phyloP scores from a whole-genome alignment of 805 yeast genomes.

The Zygoascus bituminiphila region DNA sequence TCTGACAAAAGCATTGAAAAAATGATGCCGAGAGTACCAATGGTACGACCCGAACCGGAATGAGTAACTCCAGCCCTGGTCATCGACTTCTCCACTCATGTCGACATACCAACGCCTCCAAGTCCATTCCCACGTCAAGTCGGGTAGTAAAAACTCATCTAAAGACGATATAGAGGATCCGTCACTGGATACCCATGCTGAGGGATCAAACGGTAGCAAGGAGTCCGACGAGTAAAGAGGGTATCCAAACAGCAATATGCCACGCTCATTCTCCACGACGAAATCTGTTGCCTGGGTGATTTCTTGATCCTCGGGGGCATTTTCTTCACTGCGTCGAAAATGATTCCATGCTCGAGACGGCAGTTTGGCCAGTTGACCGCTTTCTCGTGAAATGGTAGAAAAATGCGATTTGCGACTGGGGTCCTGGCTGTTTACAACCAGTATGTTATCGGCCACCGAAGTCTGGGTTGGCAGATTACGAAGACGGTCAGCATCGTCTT shows the following conservation, averaged over 20 bases:
- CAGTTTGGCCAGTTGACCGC: background rate
- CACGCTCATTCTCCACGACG: conserved; percentile 36
- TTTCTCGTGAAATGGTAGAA: background rate
- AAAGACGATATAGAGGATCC: conserved; percentile 26
- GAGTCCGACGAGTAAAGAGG: conserved; percentile 30
- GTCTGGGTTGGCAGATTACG: no score
- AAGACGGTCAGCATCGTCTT: no score
- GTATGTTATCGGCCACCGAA: no score
- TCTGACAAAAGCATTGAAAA: conserved; percentile 54
- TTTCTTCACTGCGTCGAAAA: background rate
- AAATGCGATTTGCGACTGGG: background rate
- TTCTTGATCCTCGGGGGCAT: background rate
- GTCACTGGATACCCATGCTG: conserved; percentile 28
- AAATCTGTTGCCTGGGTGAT: conserved; percentile 20
- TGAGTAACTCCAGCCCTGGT: conserved; percentile 77
- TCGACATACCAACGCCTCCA: conserved; percentile 70
- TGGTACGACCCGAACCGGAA: conserved; percentile 37
- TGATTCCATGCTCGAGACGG: background rate
- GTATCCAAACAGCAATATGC: conserved; percentile 31
- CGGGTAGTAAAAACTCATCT: conserved; percentile 38
- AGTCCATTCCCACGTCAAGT: conserved; percentile 54
- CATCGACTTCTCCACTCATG: conserved; percentile 65
- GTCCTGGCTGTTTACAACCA: background rate
- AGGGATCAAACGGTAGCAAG: conserved; percentile 32
- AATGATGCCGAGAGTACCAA: conserved; percentile 57